Evolutionary conservation across 148 eudicot species (phyloP).

Genomic region (Rhododendron ferrugineum): DNA sequence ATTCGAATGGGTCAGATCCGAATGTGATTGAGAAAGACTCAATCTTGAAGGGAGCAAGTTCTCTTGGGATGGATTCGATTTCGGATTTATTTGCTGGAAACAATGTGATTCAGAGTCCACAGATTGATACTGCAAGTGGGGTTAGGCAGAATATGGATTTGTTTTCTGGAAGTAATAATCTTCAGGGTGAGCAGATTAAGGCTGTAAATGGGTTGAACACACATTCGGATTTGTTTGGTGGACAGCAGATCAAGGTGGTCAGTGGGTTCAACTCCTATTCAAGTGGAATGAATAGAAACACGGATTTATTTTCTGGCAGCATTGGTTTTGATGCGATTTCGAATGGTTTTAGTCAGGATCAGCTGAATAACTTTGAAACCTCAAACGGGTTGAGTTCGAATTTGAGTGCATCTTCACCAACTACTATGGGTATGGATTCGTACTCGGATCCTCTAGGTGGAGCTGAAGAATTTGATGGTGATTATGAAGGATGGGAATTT

Average conservation of each 20-base stretch:
- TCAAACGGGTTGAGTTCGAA: constrained; percentile 8
- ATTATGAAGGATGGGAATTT: constrained; percentile 74
- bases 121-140: neutral
- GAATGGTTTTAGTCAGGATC: neutral
- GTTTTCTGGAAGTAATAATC: neutral
- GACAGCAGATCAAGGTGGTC: neutral
- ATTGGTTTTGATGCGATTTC: constrained; percentile 3
- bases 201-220: neutral
- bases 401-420: constrained; percentile 5
- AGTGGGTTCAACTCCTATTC: constrained; percentile 8
- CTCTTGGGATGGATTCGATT: neutral
- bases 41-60: neutral
- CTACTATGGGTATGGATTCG: neutral
- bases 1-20: neutral
- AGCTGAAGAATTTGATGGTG: constrained; percentile 24
- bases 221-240: constrained; percentile 6
- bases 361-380: neutral
- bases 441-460: constrained; percentile 5
- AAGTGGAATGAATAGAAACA: neutral
- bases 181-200: neutral
- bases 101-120: neutral
- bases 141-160: neutral
- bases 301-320: neutral
- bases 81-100: constrained; percentile 6
- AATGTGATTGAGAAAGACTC: neutral